A percentile compares a stretch with the other conserved stretches of the same genome.
Evolutionary conservation across 257 asterid species (phyloP).

Genomic region (Ajuga chamaepitys): DNA sequence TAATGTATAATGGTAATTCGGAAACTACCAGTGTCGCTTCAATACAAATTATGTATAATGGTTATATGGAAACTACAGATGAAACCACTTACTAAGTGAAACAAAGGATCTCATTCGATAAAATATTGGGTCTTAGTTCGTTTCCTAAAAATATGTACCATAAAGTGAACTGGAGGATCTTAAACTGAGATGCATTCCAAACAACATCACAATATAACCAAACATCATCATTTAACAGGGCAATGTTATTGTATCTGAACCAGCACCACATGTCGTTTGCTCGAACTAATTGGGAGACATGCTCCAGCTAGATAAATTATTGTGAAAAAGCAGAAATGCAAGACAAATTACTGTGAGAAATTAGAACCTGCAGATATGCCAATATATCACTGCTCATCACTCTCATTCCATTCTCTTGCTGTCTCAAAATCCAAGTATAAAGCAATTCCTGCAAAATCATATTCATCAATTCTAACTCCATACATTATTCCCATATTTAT

Average conservation of each 20-base stretch:
- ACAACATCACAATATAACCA: background rate
- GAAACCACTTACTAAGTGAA: too few relatives aligned
- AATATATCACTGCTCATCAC: slow-evolving; percentile 48
- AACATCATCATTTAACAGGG: background rate
- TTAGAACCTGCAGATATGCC: slow-evolving; percentile 51
- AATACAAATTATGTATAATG: too few relatives aligned
- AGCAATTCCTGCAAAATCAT: slow-evolving; percentile 43
- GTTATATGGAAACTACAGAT: too few relatives aligned
- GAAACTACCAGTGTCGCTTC: too few relatives aligned
- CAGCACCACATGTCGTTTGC: background rate
- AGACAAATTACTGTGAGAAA: background rate
- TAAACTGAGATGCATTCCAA: background rate
- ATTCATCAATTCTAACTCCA: background rate
- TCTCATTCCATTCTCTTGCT: slow-evolving; percentile 50
- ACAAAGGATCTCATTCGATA: too few relatives aligned
- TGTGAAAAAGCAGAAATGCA: background rate
- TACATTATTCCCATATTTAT: background rate
- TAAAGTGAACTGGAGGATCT: background rate
- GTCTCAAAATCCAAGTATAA: slow-evolving; percentile 44
- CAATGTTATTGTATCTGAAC: background rate
- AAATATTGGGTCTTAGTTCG: background rate
- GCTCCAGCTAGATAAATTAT: background rate
- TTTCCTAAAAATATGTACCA: background rate
- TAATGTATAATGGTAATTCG: too few relatives aligned
- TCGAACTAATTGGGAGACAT: background rate